A percentile compares a stretch with the other conserved stretches of the same genome.
Evolutionary conservation across 2,329 filamentous ascomycete genomes (phyloP).

Genomic region (Ophiostoma himal-ulmi): DNA sequence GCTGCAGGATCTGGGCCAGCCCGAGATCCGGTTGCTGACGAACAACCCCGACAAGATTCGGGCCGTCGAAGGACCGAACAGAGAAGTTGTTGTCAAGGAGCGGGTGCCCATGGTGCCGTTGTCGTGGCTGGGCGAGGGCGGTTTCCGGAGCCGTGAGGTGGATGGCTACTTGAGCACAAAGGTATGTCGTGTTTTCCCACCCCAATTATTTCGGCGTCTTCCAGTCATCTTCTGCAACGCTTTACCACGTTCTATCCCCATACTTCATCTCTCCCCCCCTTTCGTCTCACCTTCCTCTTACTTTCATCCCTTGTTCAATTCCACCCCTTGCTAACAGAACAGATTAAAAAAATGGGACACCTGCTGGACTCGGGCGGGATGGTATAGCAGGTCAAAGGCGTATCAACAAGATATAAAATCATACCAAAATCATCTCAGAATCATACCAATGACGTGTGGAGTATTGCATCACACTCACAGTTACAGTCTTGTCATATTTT

Average conservation of each 20-base stretch:
- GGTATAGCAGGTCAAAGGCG: slow-evolving; percentile 14
- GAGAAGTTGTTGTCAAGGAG: slow-evolving; percentile 82
- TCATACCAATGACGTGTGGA: not conserved
- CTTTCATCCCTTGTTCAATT: not conserved
- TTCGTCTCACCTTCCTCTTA: too few relatives aligned
- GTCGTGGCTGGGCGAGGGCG: slow-evolving; percentile 81
- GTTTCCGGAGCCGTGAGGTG: slow-evolving; percentile 81
- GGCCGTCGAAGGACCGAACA: slow-evolving; percentile 84
- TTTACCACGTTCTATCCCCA: too few relatives aligned
- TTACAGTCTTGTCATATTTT: not conserved
- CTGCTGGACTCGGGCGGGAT: slow-evolving; percentile 52
- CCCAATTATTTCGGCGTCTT: too few relatives aligned
- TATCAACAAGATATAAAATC: not conserved
- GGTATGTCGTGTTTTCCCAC: slow-evolving; percentile 48
- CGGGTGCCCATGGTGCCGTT: slow-evolving; percentile 92
- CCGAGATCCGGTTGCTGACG: slow-evolving; percentile 75
- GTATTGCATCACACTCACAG: not conserved
- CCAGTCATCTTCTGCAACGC: not conserved
- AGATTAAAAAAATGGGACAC: slow-evolving; percentile 87
- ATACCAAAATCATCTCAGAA: not conserved
- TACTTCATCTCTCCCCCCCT: too few relatives aligned
- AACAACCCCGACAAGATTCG: slow-evolving; percentile 98
- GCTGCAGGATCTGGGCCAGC: slow-evolving; percentile 75
- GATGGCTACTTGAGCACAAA: slow-evolving; percentile 94
- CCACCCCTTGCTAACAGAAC: not conserved